phyloP scores from a whole-genome alignment of 768 basidiomycete genomes.

The Lentinula sp. region DNA sequence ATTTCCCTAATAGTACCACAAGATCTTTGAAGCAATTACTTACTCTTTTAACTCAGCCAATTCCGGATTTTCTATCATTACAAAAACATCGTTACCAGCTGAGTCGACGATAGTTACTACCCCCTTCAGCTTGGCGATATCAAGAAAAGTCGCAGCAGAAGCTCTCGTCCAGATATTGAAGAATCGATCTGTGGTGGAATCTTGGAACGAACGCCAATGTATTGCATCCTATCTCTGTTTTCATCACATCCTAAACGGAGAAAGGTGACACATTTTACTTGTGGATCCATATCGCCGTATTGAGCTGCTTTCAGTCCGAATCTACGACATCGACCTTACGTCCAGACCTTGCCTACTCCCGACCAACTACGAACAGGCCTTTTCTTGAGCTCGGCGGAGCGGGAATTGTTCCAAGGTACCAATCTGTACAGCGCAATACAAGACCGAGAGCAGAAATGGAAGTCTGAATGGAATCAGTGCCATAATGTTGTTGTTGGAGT shows the following conservation, averaged over 20 bases:
- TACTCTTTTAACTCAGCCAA: conserved; percentile 19
- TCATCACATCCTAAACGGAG: conserved; percentile 31
- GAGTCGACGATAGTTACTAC: conserved; percentile 59
- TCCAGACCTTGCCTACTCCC: conserved; percentile 56
- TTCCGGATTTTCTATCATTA: conserved; percentile 46
- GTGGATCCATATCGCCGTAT: background rate
- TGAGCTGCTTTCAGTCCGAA: conserved; percentile 9
- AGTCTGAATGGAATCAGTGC: conserved; percentile 57
- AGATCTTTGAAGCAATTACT: background rate
- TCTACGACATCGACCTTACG: conserved; percentile 53
- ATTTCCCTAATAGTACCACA: background rate
- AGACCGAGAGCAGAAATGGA: conserved; percentile 61
- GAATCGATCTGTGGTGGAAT: conserved; percentile 16
- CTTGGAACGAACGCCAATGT: conserved; percentile 60
- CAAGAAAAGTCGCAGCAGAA: conserved; percentile 37
- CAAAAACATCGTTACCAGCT: conserved; percentile 36
- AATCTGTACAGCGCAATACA: conserved; percentile 75
- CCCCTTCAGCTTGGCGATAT: conserved; percentile 62
- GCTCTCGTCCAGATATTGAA: conserved; percentile 39
- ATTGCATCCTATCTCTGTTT: conserved; percentile 62
- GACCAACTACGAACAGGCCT: conserved; percentile 63
- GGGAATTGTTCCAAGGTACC: conserved; percentile 64
- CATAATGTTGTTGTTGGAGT: conserved; percentile 27
- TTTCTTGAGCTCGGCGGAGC: conserved; percentile 61
- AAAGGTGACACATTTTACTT: conserved; percentile 3